Evolutionary conservation across 768 basidiomycete genomes (phyloP).

Genomic region (Lactarius sp.): DNA sequence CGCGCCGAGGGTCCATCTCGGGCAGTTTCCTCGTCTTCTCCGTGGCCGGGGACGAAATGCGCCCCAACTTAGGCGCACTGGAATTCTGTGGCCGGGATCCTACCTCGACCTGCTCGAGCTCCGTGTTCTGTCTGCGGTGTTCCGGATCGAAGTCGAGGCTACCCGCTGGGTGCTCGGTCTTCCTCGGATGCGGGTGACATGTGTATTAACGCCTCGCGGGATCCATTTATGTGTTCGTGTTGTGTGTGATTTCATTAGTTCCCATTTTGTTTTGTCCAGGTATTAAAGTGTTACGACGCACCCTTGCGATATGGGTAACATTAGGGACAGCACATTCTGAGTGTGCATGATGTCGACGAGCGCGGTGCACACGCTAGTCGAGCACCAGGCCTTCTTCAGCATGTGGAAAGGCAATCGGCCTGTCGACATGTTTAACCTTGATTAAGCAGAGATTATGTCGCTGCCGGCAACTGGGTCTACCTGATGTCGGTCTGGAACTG

Average conservation of each 20-base stretch:
- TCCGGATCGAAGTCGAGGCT: not conserved
- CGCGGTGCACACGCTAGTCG: conserved; percentile 1
- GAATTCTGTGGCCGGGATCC: not conserved
- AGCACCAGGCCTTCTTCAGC: not conserved
- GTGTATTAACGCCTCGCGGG: conserved; percentile 15
- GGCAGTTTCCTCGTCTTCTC: conserved; percentile 10
- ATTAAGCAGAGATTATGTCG: conserved; percentile 7
- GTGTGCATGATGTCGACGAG: conserved; percentile 4
- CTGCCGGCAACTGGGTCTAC: not conserved
- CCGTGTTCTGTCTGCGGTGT: conserved; percentile 2
- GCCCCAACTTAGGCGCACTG: not conserved
- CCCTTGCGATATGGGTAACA: not conserved
- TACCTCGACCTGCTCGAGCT: not conserved
- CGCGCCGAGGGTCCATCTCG: conserved; percentile 4
- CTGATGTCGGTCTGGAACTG: conserved; percentile 19
- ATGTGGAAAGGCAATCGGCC: not conserved
- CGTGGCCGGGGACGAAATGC: not conserved
- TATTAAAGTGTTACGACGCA: no score
- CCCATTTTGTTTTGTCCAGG: not conserved
- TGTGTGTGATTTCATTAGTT: not conserved
- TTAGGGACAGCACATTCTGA: conserved; percentile 3
- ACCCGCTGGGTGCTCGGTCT: conserved; percentile 9
- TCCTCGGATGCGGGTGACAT: not conserved
- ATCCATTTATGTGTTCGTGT: not conserved
- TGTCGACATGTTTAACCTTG: not conserved